phyloP scores from a whole-genome alignment of 352 stramenopile genomes.

The Albugo laibachii region DNA sequence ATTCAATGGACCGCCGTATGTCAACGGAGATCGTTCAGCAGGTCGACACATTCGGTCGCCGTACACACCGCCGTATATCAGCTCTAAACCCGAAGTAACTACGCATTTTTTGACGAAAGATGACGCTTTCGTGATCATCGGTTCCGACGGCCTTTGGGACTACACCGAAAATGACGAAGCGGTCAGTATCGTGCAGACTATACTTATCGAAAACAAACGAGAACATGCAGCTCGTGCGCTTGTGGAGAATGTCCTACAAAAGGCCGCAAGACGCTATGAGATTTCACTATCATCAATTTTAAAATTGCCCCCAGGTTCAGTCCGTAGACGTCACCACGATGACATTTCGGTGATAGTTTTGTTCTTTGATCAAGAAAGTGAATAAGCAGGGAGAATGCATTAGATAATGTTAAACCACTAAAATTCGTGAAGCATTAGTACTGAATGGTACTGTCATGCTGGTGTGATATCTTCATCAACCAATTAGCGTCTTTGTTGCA shows the following conservation, averaged over 20 bases:
- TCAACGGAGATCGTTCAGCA: constrained; percentile 54
- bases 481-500: too few relatives aligned
- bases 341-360: constrained; percentile 85
- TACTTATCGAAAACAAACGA: constrained; percentile 32
- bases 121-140: constrained; percentile 95
- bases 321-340: constrained; percentile 78
- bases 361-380: too few relatives aligned
- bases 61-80: constrained; percentile 88
- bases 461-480: too few relatives aligned
- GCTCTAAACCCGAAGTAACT: constrained; percentile 66
- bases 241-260: constrained; percentile 54
- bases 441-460: too few relatives aligned
- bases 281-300: constrained; percentile 50
- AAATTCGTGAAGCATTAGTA: too few relatives aligned
- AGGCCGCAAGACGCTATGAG: too few relatives aligned
- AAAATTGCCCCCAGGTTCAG: constrained; percentile 54
- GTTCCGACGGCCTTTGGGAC: constrained; percentile 94
- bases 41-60: constrained; percentile 75
- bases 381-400: too few relatives aligned
- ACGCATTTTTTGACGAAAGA: constrained; percentile 18
- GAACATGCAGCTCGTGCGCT: constrained; percentile 49
- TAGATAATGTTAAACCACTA: too few relatives aligned
- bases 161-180: constrained; percentile 90
- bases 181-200: constrained; percentile 76
- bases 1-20: constrained; percentile 78